Evolutionary conservation across 179 eudicot species (phyloP), one percentile per base, ranked within the genome.

Genomic region (Corrigiola litoralis): DNA sequence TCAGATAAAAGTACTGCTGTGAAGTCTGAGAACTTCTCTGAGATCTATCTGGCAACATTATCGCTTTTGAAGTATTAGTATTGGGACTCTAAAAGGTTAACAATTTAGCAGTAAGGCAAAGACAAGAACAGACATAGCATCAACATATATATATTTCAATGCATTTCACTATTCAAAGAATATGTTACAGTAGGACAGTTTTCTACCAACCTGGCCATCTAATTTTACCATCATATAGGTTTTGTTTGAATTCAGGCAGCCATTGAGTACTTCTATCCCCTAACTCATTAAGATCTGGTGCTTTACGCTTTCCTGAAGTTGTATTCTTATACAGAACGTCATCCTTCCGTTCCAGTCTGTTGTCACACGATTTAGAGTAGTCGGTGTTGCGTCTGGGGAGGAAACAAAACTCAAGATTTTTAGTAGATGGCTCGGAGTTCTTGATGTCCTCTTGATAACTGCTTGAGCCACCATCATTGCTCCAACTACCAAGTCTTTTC

Each of bases 141-240:
- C 18, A 16, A 41, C 1, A 48, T 14, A 70, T n/a, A 74, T 23
- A 63, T 65, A 62, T 48, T 46, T 65, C 60, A 60, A 56, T 66
- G 61, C 70, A 78, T 70, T 51, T 79, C 65, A 72, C 58, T 20
- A 40, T 72, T 70, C 69, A 75, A 74, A 76, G 68, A 70, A 64
- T 76, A 73, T 76, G 68, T 36, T 79, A 85, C 85, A 80, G 32
- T 37, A 64, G 33, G 32, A 50, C 25, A 71, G 53, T 47, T 61
- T 50, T 66, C 74, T 84, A 85, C 81, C 76, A 76, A 85, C 95
- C 88, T 72, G 75, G 79, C 77, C 86, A 71, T 83, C 80, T 80
- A 76, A 33, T 61, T 69, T 47, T 76, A 75, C 80, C 80, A 60
- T 62, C 52, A 65, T 67, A 79, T 45, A 70, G 79, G 70, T 73